Evolutionary conservation across 2,329 filamentous ascomycete genomes (phyloP).

Genomic region (Colletotrichum musae): DNA sequence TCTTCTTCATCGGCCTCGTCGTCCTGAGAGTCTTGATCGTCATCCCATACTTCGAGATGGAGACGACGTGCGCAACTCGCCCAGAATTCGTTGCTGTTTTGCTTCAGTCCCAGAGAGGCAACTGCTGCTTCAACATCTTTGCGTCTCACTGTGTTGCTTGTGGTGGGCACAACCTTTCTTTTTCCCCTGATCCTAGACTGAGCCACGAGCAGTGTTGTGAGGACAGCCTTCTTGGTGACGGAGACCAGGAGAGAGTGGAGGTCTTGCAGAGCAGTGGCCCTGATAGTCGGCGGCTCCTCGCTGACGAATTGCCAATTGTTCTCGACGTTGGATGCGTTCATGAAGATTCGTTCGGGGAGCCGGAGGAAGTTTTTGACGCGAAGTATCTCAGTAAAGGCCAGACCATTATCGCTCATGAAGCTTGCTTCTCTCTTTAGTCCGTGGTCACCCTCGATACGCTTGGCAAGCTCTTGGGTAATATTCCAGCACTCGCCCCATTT

Average conservation of each 20-base stretch:
- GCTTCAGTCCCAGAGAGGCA: conserved; percentile 60
- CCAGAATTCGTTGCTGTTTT: conserved; percentile 61
- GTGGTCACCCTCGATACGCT: conserved; percentile 40
- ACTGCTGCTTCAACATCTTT: conserved; percentile 66
- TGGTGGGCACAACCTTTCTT: conserved; percentile 46
- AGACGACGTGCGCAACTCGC: conserved; percentile 63
- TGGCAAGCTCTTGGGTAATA: conserved; percentile 62
- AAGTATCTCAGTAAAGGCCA: conserved; percentile 71
- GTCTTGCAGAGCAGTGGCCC: conserved; percentile 82
- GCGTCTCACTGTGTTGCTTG: conserved; percentile 52
- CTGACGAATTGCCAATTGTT: conserved; percentile 78
- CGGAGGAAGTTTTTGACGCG: conserved; percentile 71
- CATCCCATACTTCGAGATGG: conserved; percentile 62
- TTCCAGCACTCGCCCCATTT: conserved; percentile 78
- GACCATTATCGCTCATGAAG: conserved; percentile 44
- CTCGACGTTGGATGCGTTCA: conserved; percentile 76
- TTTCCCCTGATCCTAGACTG: conserved; percentile 75
- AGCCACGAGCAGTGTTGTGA: conserved; percentile 79
- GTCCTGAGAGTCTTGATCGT: conserved; percentile 41
- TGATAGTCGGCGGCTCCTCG: conserved; percentile 77
- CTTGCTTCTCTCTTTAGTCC: conserved; percentile 21
- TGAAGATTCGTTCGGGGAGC: conserved; percentile 78
- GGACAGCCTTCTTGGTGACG: conserved; percentile 79
- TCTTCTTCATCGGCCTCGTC: conserved; percentile 36
- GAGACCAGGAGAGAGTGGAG: conserved; percentile 78